Evolutionary conservation across 2,329 filamentous ascomycete genomes (phyloP), one percentile per base, ranked within the genome.

Genomic region (Colletotrichum theobromicola): DNA sequence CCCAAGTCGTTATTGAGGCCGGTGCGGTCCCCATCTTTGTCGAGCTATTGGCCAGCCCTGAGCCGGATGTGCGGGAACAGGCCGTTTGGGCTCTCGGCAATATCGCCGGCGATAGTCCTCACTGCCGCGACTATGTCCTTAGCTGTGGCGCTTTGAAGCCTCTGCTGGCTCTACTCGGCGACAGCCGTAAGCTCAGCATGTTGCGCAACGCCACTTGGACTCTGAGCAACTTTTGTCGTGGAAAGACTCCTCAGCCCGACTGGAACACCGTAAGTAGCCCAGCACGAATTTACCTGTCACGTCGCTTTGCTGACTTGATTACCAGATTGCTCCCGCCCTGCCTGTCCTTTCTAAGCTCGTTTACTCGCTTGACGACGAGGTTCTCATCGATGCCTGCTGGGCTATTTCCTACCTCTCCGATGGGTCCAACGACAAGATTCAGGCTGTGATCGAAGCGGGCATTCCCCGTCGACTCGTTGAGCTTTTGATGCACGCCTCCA

Each of bases 181-280:
- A 99, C 85, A 98, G 97, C 88, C 95, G 97, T 82, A 99, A 99
- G 90, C 89, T 99, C 73, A 98, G 96, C 90, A 99, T 99, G 97
- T 93, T 99, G 67, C 92, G 97, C 79, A 99, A 99, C 84, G 97
- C 97, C 42, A 99, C 97, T 28, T 99, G 97, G 97, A 99, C 97
- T 58, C 89, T 99, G 72, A 98, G 97, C 91, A 99, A 99, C 90
- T 99, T 99, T 88, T 99, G 97, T 89, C 95, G 97, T 89, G 97
- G 97, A 87, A 99, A 99, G 92, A 98, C 96, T 10, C 97, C 97
- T 66, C 97, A 99, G 88, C 97, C 97, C 61, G 97, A 99, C 84
- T 99, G 97, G 97, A 92, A 93, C 82, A 98, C 95, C 46, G 95
- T 98, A 90, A 86, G 95, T 90, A 53, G 42, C 9, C 42, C 21